Base-by-base conservation (phyloP, 2,329 filamentous ascomycete species). In the Cylindrodendrum hubeiense region DNA sequence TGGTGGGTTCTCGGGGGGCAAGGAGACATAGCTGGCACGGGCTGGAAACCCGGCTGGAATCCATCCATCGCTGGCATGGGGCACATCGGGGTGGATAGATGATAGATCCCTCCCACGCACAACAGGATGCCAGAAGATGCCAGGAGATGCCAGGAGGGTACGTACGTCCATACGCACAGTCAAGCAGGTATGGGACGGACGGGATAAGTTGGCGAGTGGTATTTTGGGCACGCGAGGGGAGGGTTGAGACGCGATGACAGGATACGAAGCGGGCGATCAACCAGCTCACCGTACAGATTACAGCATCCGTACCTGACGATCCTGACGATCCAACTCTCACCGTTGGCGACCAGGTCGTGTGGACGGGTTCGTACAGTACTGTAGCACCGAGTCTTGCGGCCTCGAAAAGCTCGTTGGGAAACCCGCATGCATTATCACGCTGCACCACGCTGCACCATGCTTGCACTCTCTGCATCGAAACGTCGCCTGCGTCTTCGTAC, bases 21-120 rank as follows among this genome's bases (percentile, higher is more conserved):
- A 61, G 44, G 43, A 41, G 52, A 30, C 59, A 44, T 56, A 28
- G 37, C 59, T 62, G 59, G 52, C 60, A 52, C 51, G 46, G 46
- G 49, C 53, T 43, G 34, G 37, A 51, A 22, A 39, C 46, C 19
- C 19, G 50, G 51, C 50, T 61, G 59, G 59, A 63, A 57, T 63
- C 59, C 59, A 55, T 46, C 39, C 50, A 39, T 26, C 44, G 24
- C 34, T 28, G 59, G 59, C 49, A 51, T 34, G 50, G 51, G 50
- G 26, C 43, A 46, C 43, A 47, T 47, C 39, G 34, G n/a, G 44
- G 37, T 37, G 51, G 59, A 30, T 55, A 43, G 51, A 46, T 44
- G 37, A 39, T 39, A 43, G 59, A 46, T 44, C n/a, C 52, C 22
- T 44, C 17, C 15, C 24, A 49, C 44, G 26, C 44, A 49, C 22